Evolutionary conservation across 2,329 filamentous ascomycete species (phyloP).

Genomic region (Ampelomyces quisqualis): DNA sequence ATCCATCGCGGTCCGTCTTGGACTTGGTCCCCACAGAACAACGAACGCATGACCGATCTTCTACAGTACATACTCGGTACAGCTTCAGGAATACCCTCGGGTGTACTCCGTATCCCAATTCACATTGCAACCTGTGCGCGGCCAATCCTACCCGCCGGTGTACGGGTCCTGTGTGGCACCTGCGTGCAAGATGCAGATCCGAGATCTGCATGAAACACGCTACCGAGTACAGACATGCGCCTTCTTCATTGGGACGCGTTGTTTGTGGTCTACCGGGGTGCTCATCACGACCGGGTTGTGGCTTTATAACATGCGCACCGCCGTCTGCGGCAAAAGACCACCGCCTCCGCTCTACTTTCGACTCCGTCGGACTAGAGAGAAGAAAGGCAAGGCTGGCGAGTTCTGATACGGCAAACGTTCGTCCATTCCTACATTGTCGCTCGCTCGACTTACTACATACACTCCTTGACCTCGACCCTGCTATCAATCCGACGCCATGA

Average conservation of each 20-base stretch:
- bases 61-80: neutral
- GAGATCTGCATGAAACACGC: conserved; percentile 13
- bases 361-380: neutral
- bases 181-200: conserved; percentile 3
- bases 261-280: conserved; percentile 14
- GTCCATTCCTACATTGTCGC: neutral
- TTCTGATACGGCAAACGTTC: neutral
- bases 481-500: conserved; percentile 27
- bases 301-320: conserved; percentile 3
- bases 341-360: conserved; percentile 1
- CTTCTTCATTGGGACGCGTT: conserved; percentile 17
- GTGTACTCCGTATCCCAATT: too few species aligned
- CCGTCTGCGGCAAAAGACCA: too few species aligned
- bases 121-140: too few species aligned
- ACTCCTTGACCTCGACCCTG: neutral
- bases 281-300: conserved; percentile 1
- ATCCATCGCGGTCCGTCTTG: too few species aligned
- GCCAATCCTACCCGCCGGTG: too few species aligned
- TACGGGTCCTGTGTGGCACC: conserved; percentile 2
- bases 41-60: neutral
- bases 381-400: neutral
- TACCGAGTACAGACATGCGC: conserved; percentile 10
- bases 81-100: too few species aligned
- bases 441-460: neutral
- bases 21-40: too few species aligned